These are phyloP conservation scores for Fusarium sp. DNA, from an alignment of 2,329 filamentous ascomycete species.

Conservation along the genomic window DNA sequence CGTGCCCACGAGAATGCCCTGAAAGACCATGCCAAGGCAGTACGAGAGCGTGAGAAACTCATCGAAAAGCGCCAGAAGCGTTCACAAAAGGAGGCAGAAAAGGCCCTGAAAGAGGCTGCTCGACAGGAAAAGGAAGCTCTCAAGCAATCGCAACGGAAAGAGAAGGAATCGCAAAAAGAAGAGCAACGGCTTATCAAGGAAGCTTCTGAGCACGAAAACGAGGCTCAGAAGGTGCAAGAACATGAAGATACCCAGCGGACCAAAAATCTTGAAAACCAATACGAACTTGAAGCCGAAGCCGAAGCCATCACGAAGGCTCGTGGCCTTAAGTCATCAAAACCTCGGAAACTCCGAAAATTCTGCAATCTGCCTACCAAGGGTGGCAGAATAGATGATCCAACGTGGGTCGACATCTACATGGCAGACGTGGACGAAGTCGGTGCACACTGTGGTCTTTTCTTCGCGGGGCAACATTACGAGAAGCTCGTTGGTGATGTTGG, in stretches of 20 bases:
- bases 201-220: slow-evolving; percentile 16
- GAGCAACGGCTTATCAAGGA: slow-evolving; percentile 23
- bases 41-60: slow-evolving; percentile 71
- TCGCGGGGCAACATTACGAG: slow-evolving; percentile 78
- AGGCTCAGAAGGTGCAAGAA: slow-evolving; percentile 19
- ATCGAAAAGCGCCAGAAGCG: slow-evolving; percentile 62
- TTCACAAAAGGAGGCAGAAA: slow-evolving; percentile 51
- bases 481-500: slow-evolving; percentile 79
- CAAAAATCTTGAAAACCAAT: neutral
- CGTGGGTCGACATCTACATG: slow-evolving; percentile 86
- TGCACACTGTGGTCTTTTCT: slow-evolving; percentile 86
- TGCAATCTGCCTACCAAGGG: slow-evolving; percentile 73
- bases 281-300: neutral
- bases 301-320: slow-evolving; percentile 17
- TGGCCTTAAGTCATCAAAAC: slow-evolving; percentile 40
- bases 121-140: slow-evolving; percentile 46
- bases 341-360: slow-evolving; percentile 76
- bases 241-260: neutral
- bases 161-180: slow-evolving; percentile 41
- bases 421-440: slow-evolving; percentile 84
- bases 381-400: slow-evolving; percentile 68
- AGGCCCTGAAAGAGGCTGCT: slow-evolving; percentile 42
- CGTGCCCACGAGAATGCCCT: slow-evolving; percentile 74
- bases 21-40: slow-evolving; percentile 71
- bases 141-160: slow-evolving; percentile 44